Conservation (phyloP, 768 basidiomycete genomes). For the Leccinum disarticulatum region DNA sequence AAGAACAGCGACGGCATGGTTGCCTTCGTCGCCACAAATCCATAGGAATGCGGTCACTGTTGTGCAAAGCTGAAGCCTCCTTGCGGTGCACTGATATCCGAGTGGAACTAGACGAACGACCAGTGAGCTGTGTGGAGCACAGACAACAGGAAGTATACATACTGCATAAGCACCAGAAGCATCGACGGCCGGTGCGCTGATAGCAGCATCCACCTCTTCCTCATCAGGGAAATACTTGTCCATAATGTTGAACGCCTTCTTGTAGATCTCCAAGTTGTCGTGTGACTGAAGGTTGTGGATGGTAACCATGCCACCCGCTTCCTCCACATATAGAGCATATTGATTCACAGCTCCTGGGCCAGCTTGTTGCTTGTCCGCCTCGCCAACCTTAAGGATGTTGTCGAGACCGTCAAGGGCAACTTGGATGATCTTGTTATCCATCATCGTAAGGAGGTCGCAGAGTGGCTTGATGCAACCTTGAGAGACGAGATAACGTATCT, state of each 20-base stretch:
- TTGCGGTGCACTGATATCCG: conserved; percentile 83
- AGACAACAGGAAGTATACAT: conserved; percentile 29
- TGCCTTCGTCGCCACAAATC: conserved; percentile 5
- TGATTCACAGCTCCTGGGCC: conserved; percentile 86
- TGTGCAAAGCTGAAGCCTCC: conserved; percentile 96
- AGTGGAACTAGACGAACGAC: conserved; percentile 60
- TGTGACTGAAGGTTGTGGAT: conserved; percentile 99
- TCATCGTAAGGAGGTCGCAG: conserved; percentile 93
- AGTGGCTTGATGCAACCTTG: conserved; percentile 99
- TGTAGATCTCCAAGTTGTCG: conserved; percentile 99
- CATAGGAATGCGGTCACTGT: conserved; percentile 35
- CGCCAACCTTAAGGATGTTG: conserved; percentile 97
- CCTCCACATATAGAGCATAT: conserved; percentile 93
- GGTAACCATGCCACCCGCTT: conserved; percentile 97
- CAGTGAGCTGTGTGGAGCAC: conserved; percentile 5
- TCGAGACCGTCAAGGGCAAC: conserved; percentile 97
- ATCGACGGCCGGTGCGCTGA: conserved; percentile 74
- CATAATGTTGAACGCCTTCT: conserved; percentile 99
- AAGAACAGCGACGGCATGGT: conserved; percentile 2
- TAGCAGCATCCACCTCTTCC: conserved; percentile 86
- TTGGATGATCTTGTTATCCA: conserved; percentile 99
- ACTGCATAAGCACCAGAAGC: conserved; percentile 74
- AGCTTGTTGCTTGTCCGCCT: conserved; percentile 83
- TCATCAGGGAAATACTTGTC: conserved; percentile 99
- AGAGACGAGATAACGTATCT: conserved; percentile 96